A percentile compares a stretch with the other conserved stretches of the same genome.
Evolutionary conservation across 2,329 filamentous ascomycete species (phyloP).

Genomic region (Dactylonectria macrodidyma): DNA sequence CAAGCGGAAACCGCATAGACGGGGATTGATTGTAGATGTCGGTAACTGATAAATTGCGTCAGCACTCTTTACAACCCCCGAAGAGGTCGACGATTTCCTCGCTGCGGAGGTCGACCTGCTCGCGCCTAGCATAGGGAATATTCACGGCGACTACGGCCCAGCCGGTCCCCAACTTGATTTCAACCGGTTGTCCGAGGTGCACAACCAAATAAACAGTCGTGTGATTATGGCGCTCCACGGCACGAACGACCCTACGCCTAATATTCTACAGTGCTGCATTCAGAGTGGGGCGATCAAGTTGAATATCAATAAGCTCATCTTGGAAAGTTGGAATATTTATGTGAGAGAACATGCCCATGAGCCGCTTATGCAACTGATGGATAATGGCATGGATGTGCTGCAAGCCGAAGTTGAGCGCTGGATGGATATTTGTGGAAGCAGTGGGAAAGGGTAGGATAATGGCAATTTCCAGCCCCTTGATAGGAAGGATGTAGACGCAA

Average conservation of each 20-base stretch:
- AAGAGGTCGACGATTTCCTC: constrained; percentile 79
- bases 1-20: no score
- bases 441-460: constrained; percentile 23
- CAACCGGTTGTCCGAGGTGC: constrained; percentile 55
- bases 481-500: no score
- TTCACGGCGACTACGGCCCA: constrained; percentile 81
- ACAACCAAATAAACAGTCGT: constrained; percentile 51
- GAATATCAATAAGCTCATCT: constrained; percentile 70
- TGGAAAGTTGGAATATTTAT: constrained; percentile 49
- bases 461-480: no score
- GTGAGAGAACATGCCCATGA: constrained; percentile 15
- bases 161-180: constrained; percentile 74
- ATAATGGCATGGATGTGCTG: constrained; percentile 34
- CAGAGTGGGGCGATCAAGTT: constrained; percentile 67
- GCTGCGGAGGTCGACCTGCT: constrained; percentile 80
- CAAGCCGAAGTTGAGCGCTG: constrained; percentile 37
- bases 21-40: no score
- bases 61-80: constrained; percentile 68
- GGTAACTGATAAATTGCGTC: no score
- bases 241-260: constrained; percentile 67
- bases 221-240: constrained; percentile 68
- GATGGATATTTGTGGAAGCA: constrained; percentile 39
- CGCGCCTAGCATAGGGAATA: constrained; percentile 82
- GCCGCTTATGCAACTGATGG: constrained; percentile 27
- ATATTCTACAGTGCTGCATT: constrained; percentile 68